These are phyloP conservation scores for Ophiostoma sp. DNA, from an alignment of 2,329 filamentous ascomycete genomes.

Conservation along the genomic window DNA sequence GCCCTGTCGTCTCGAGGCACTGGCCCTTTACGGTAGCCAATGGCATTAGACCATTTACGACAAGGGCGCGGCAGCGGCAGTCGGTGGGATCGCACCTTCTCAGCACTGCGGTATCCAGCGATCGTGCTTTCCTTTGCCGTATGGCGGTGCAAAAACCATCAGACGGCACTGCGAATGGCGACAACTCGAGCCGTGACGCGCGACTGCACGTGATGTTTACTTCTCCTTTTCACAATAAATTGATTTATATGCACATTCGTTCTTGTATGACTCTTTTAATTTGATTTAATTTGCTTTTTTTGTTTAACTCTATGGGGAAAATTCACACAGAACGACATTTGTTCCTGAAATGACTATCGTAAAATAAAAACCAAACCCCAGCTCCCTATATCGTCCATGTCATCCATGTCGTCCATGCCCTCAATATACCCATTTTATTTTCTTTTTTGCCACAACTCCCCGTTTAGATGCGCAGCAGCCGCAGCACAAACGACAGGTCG, in stretches of 20 bases:
- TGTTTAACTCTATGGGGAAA: not conserved
- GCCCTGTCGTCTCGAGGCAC: not conserved
- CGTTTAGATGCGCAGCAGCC: conserved; percentile 26
- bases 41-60: conserved; percentile 24
- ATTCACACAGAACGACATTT: not conserved
- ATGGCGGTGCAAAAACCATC: not conserved
- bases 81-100: conserved; percentile 18
- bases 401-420: not conserved
- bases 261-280: not conserved
- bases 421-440: conserved; percentile 1
- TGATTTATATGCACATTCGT: not conserved
- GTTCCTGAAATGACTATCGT: conserved; percentile 12
- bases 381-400: conserved; percentile 11
- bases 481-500: conserved; percentile 31
- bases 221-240: not conserved
- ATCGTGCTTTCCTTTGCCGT: conserved; percentile 19
- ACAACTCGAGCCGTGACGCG: not conserved
- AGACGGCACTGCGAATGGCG: conserved; percentile 1
- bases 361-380: conserved; percentile 1
- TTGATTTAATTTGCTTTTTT: not conserved
- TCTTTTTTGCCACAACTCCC: not conserved
- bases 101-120: not conserved
- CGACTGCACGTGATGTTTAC: conserved; percentile 3
- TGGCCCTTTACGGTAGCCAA: conserved; percentile 7
- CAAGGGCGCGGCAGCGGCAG: conserved; percentile 17